A percentile compares a stretch with the other conserved stretches of the same genome.
phyloP scores from a whole-genome alignment of 1,284 basidiomycete species.

The Calocybe gambosa region DNA sequence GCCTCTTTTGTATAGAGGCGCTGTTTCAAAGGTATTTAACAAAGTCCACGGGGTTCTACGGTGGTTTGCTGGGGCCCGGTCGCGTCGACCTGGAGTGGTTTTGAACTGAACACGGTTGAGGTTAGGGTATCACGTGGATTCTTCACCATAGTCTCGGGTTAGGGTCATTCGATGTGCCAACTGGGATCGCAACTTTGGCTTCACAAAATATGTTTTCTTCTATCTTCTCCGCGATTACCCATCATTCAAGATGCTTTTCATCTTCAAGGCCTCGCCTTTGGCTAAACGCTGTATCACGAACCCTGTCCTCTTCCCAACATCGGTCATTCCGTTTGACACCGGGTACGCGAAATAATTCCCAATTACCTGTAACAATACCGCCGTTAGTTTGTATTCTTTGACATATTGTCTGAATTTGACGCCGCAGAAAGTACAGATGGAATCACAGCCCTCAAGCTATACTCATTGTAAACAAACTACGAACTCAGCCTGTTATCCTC shows the following conservation, averaged over 20 bases:
- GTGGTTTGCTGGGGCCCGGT: slow-evolving; percentile 13
- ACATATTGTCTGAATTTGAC: slow-evolving; percentile 20
- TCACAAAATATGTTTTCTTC: slow-evolving; percentile 11
- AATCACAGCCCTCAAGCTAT: slow-evolving; percentile 40
- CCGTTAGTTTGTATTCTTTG: slow-evolving; percentile 18
- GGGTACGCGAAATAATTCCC: slow-evolving; percentile 6
- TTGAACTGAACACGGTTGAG: slow-evolving; percentile 15
- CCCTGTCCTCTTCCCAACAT: not conserved
- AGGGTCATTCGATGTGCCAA: slow-evolving; percentile 5
- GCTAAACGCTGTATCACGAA: not conserved
- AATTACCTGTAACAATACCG: slow-evolving; percentile 9
- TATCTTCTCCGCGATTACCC: not conserved
- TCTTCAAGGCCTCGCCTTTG: not conserved
- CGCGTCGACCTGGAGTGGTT: slow-evolving; percentile 9
- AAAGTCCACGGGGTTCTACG: slow-evolving; percentile 3
- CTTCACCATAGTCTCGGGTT: slow-evolving; percentile 5
- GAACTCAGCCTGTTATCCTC: slow-evolving; percentile 66
- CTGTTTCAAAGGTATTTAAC: not conserved
- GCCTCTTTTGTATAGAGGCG: not conserved
- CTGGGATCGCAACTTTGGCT: not conserved
- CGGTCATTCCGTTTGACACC: slow-evolving; percentile 10
- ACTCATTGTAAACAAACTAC: slow-evolving; percentile 70
- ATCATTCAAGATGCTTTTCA: slow-evolving; percentile 3
- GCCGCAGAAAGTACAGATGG: slow-evolving; percentile 31
- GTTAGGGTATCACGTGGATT: slow-evolving; percentile 25